Evolutionary conservation across 2,329 filamentous ascomycete species (phyloP), one percentile per base, ranked within the genome.

Genomic region (Elsinoe necatrix): DNA sequence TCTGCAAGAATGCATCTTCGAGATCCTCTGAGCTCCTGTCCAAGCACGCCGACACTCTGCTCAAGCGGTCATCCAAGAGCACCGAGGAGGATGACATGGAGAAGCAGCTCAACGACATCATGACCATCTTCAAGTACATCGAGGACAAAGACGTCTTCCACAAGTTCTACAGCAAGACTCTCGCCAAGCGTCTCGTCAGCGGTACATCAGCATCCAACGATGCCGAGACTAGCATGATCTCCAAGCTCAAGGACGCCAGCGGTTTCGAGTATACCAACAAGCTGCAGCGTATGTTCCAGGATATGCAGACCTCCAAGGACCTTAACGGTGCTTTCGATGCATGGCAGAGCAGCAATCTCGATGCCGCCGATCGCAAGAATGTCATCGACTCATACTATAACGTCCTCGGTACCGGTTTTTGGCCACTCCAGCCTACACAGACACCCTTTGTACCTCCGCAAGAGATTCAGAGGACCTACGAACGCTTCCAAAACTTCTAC

Each of bases 121-220:
- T 98, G 93, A 96, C 92, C 1, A 89, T 98, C 56, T 98, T 98
- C 82, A 97, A 97, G 76, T 98, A 98, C 73, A 97, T 98, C 61
- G 93, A 98, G 70, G 95, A 98, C 74, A 98, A 98, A 78, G 93
- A 98, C 67, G 95, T 98, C 4, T 98, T 98, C 80, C 93, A 97
- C 72, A 98, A 97, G 72, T 98, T 96, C 74, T 98, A 98, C 74
- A 95, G 92, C 1, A 87, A 91, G 61, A 95, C 95, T 85, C 77
- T 98, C 64, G 93, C 93, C 51, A 89, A 95, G 70, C 89, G 93
- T 65, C 76, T 98, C 56, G 93, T 98, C 16, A 89, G 96, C 71
- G 90, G 87, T 70, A 96, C 87, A 69, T 97, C 93, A 0, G 93
- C 93, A 2, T 96, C 91, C 1, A 91, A 95, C 64, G 93, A 98